phyloP scores from a whole-genome alignment of 768 basidiomycete species.

The Galerina sulciceps region DNA sequence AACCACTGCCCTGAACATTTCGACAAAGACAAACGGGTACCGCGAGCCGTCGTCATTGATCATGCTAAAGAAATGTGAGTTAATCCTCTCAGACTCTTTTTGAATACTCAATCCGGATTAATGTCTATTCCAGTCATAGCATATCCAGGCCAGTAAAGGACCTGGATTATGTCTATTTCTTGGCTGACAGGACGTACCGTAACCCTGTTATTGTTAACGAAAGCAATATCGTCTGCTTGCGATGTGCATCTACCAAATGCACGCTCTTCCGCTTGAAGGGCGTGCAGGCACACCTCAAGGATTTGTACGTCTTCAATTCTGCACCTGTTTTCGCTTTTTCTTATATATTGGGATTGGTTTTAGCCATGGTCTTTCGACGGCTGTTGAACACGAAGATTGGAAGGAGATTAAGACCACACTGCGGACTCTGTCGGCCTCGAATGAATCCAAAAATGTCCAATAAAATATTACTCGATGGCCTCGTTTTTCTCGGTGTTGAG shows the following conservation, averaged over 20 bases:
- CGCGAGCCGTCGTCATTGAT: conserved; percentile 3
- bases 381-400: conserved; percentile 2
- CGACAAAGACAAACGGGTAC: conserved; percentile 5
- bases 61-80: conserved; percentile 10
- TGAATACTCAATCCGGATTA: not conserved
- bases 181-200: not conserved
- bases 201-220: not conserved
- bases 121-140: not conserved
- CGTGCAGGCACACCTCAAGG: not conserved
- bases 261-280: not conserved
- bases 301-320: not conserved
- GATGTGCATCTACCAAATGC: conserved; percentile 2
- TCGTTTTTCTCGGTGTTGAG: no score
- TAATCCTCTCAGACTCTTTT: not conserved
- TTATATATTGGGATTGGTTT: not conserved
- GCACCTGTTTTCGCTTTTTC: not conserved
- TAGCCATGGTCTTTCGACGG: not conserved
- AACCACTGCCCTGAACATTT: conserved; percentile 18
- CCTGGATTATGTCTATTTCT: conserved; percentile 1
- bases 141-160: not conserved
- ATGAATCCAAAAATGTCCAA: not conserved
- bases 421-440: not conserved
- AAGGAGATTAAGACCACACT: not conserved
- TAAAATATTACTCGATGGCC: no score
- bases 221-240: not conserved